Evolutionary conservation across 441 rosid species (phyloP).

Genomic region (Populus hybrid): DNA sequence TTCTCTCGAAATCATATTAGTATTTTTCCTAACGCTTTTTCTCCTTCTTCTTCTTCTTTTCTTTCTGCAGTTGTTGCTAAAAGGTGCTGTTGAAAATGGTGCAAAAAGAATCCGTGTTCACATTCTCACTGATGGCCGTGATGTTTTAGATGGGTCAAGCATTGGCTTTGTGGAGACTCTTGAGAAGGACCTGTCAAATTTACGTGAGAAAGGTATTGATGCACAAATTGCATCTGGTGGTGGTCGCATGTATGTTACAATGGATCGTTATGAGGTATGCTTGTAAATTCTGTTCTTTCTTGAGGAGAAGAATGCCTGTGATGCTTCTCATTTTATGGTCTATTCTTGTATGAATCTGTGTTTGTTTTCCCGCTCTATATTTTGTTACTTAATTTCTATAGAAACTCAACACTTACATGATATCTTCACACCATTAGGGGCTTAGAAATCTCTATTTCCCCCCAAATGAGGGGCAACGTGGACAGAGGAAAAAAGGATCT

Average conservation of each 20-base stretch:
- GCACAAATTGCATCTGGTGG: constrained; percentile 97
- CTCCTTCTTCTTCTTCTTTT: neutral
- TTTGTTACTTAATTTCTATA: neutral
- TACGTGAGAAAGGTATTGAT: constrained; percentile 74
- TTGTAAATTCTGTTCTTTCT: neutral
- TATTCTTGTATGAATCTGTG: neutral
- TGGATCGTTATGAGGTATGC: constrained; percentile 99
- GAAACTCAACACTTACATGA: neutral
- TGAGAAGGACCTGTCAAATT: constrained; percentile 57
- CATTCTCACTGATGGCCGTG: constrained; percentile 96
- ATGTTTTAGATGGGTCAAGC: constrained; percentile 94
- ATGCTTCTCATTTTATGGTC: neutral
- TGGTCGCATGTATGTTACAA: constrained; percentile 94
- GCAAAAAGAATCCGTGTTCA: constrained; percentile 95
- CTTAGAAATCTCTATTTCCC: neutral
- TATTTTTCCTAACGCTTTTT: neutral
- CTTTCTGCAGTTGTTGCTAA: constrained; percentile 57
- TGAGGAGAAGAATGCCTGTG: neutral
- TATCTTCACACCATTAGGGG: neutral
- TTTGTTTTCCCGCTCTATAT: neutral
- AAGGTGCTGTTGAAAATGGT: constrained; percentile 78
- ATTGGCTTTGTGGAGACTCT: constrained; percentile 87
- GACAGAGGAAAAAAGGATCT: neutral
- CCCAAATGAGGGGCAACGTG: neutral
- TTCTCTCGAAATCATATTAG: neutral